Evolutionary conservation across 1,284 basidiomycete genomes (phyloP).

Genomic region (Malassezia cuniculi): DNA sequence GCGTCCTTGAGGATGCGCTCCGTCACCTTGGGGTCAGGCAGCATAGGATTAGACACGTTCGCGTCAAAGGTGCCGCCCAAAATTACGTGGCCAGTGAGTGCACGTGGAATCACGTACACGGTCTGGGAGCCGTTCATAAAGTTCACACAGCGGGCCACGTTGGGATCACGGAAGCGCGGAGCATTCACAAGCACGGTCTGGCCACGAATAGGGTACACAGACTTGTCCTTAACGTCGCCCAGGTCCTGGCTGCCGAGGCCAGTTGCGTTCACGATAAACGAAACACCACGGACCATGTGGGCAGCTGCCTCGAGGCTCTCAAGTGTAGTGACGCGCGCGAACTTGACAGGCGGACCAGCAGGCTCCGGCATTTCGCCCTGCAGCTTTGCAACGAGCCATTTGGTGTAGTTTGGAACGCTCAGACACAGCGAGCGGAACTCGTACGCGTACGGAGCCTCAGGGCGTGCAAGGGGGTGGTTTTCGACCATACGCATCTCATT

Average conservation of each 20-base stretch:
- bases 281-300: constrained; percentile 8
- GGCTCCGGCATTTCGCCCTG: not conserved
- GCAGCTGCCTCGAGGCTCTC: constrained; percentile 12
- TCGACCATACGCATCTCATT: not conserved
- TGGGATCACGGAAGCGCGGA: constrained; percentile 48
- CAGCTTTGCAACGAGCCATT: constrained; percentile 24
- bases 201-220: constrained; percentile 69
- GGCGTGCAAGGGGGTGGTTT: not conserved
- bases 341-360: constrained; percentile 18
- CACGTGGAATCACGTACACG: constrained; percentile 53
- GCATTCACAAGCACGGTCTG: constrained; percentile 68
- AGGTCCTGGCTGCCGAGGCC: constrained; percentile 44
- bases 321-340: constrained; percentile 17
- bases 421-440: constrained; percentile 27
- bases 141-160: constrained; percentile 18
- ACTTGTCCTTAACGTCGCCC: constrained; percentile 53
- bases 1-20: constrained; percentile 49
- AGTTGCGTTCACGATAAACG: constrained; percentile 48
- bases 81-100: constrained; percentile 48
- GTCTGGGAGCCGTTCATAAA: constrained; percentile 18
- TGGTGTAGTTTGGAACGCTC: constrained; percentile 24
- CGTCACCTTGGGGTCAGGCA: constrained; percentile 48
- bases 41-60: constrained; percentile 12
- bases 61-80: constrained; percentile 53
- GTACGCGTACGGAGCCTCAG: constrained; percentile 12